phyloP scores from a whole-genome alignment of 345 rosid genomes.

The Luvunga scandens region DNA sequence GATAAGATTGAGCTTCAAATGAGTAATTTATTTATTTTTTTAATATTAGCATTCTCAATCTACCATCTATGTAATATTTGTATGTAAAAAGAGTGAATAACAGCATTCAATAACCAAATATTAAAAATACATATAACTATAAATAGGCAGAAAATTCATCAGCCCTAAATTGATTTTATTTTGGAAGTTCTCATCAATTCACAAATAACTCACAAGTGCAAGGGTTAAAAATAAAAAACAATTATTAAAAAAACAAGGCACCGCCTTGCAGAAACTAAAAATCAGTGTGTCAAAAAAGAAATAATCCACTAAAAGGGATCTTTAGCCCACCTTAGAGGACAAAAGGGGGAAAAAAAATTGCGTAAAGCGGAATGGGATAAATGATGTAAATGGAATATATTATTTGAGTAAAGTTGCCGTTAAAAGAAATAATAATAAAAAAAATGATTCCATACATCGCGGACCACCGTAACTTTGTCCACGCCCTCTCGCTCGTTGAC shows the following conservation, averaged over 20 bases:
- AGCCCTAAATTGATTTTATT: background rate
- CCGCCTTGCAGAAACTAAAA: background rate
- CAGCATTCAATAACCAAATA: background rate
- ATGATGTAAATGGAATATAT: constrained; percentile 3
- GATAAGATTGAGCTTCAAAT: too few species aligned
- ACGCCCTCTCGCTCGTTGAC: background rate
- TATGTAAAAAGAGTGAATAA: too few species aligned
- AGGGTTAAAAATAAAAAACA: background rate
- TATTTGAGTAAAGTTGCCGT: constrained; percentile 11
- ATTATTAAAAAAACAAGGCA: background rate
- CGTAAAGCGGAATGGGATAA: constrained; percentile 6
- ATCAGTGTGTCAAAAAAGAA: background rate
- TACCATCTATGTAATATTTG: background rate
- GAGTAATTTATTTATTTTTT: too few species aligned
- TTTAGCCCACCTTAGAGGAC: too few species aligned
- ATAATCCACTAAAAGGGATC: background rate
- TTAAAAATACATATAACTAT: too few species aligned
- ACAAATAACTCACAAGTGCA: background rate
- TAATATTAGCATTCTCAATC: background rate
- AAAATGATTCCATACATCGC: background rate
- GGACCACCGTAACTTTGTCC: background rate
- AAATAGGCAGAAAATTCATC: background rate
- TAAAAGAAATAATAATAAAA: background rate
- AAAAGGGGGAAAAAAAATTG: background rate
- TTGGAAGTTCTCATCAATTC: background rate